A percentile compares a stretch with the other conserved stretches of the same genome.
Conservation (phyloP, 108 stramenopile genomes). For the Cyclostephanos tholiformis region DNA sequence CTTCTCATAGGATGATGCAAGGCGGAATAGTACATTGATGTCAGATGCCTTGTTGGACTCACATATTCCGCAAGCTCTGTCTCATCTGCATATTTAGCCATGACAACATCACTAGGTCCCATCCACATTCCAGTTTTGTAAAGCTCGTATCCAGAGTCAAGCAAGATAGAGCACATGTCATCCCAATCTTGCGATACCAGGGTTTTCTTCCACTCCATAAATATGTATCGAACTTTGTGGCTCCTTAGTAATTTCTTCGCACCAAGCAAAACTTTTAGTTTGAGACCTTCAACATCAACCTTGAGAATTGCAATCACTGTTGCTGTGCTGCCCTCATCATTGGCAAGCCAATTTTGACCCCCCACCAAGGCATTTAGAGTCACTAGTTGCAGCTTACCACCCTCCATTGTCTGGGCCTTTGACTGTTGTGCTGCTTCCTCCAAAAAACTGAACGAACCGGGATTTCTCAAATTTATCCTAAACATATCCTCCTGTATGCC, state of each 20-base stretch:
- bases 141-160: constrained; percentile 23
- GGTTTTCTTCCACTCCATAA: constrained; percentile 44
- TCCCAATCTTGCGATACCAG: constrained; percentile 2
- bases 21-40: background rate
- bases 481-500: constrained; percentile 22
- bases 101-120: constrained; percentile 19
- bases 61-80: background rate
- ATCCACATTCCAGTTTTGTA: constrained; percentile 16
- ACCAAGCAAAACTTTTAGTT: constrained; percentile 39
- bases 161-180: constrained; percentile 1
- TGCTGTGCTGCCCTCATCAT: background rate
- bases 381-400: constrained; percentile 18
- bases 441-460: constrained; percentile 39
- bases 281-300: constrained; percentile 53
- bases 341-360: constrained; percentile 41
- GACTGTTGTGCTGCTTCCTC: constrained; percentile 14
- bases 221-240: constrained; percentile 33
- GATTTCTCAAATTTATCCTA: constrained; percentile 30
- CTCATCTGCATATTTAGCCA: background rate
- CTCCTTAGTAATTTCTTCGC: constrained; percentile 34
- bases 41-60: background rate
- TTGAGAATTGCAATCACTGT: constrained; percentile 44
- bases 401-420: background rate
- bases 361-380: constrained; percentile 52
- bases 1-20: background rate